Base-by-base conservation (phyloP, 202 grass and related monocot species). In the Hordeum pubiflorum region DNA sequence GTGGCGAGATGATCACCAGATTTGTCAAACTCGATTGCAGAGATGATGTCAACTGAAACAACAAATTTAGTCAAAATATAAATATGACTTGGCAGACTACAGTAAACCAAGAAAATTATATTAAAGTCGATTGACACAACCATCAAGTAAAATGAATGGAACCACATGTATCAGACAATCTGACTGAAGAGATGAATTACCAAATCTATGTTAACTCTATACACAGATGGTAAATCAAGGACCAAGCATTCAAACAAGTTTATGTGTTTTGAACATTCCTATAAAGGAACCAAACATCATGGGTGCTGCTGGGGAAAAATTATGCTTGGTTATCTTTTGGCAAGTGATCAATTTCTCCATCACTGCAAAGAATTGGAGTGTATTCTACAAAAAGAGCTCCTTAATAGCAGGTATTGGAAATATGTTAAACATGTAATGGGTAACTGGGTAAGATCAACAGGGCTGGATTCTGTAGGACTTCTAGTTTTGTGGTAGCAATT, bases 1-100 rank as follows among this genome's bases (percentile, higher is more conserved):
- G 89, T 94, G 23, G 91, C 91, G 84, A 94, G 91, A 94, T 94
- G 89, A 38, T 89, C 80, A 44, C 91, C 91, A 9, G 86, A 86
- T 91, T 91, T 94, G 75, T 94, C 87, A 84, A 91, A 94, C 79
- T 94, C 91, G 66, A 94, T 94, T 80, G 91, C 80, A 39, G 91
- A 91, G 59, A 94, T 94, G 76, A 94, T 89, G 57, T 94, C 91
- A 78, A 91, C 91, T 94, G 83, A 79, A 94, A 63, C 70, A 88
- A 56, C 59, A 75, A 27, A 55, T 22, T 32, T 54, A 23, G 61
- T 84, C 39, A 83, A 83, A 29, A 84, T 55, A n/a, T 11, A 55
- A 60, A 81, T 48, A 26, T 6, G 48, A 46, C 9, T 40, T 79
- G 3, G 67, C 69, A 40, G 8, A 18, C 37, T 3, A 66, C 43